Evolutionary conservation across 177 flowering plant species (phyloP), one percentile per base, ranked within the genome.

Genomic region (Vitis hybrid): DNA sequence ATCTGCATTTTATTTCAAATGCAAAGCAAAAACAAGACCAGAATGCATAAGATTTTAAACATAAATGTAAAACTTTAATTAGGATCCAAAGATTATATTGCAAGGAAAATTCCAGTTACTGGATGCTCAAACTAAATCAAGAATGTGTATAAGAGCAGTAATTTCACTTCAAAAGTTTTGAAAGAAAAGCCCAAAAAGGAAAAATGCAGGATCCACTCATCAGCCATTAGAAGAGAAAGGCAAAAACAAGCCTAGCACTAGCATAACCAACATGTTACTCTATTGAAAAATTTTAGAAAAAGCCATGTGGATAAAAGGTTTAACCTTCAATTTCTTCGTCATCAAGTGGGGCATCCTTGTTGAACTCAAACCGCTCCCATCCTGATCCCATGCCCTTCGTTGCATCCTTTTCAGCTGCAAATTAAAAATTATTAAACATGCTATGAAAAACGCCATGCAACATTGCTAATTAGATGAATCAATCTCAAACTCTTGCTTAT

Each of bases 331-430:
- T 63, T 73, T 94, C 94, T 65, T 93, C 95, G 62, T 90, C 97
- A 69, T 92, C 98, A 70, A 94, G 86, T 19, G 97, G 97, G 5
- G 97, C 98, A 83, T 94, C 97, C 77, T 91, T 94, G 85, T 94
- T 76, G 66, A 94, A 94, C 64, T 93, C 93, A 83, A 94, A 94
- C 10, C 98, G 81, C 76, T 93, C 98, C 98, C 98, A 94, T 59
- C 93, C 94, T 22, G 89, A 77, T 64, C 91, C 89, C 77, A 60
- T 81, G 60, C 90, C 91, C 62, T 80, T 86, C 18, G 71, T 68
- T 50, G 64, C 58, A 70, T 93, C 97, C 75, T 89, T 88, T 60
- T 82, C 82, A 81, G 81, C 96, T 92, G 87, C 65, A 74, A 59
- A 48, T 19, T 8, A 56, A n/a, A 39, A 14, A 51, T 15, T 18